Conservation (phyloP, 306 rosid species). For the Castanea crenata region DNA sequence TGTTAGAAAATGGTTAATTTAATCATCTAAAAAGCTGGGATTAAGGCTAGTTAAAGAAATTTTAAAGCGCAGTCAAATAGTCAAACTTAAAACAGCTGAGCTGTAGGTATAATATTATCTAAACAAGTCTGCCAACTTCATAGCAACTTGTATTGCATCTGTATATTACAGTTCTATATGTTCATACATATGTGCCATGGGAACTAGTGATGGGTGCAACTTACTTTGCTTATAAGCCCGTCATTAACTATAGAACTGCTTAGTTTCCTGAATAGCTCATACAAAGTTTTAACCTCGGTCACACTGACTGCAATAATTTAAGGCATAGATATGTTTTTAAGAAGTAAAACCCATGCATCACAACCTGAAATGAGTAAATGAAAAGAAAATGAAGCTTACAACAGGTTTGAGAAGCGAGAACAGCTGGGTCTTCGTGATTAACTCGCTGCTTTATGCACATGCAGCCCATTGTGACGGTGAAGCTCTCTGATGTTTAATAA, state of each 20-base stretch:
- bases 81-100: neutral
- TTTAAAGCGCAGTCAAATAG: neutral
- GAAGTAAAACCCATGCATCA: neutral
- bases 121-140: neutral
- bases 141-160: neutral
- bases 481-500: neutral
- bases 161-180: neutral
- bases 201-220: neutral
- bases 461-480: slow-evolving; percentile 5
- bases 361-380: neutral
- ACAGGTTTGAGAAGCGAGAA: slow-evolving; percentile 51
- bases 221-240: slow-evolving; percentile 55
- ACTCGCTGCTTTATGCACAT: slow-evolving; percentile 36
- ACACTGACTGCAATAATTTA: slow-evolving; percentile 32
- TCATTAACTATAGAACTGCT: slow-evolving; percentile 57
- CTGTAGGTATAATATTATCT: neutral
- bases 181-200: neutral
- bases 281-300: slow-evolving; percentile 42
- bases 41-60: neutral
- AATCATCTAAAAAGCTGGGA: neutral
- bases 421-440: slow-evolving; percentile 31
- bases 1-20: too few relatives aligned
- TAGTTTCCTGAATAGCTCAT: slow-evolving; percentile 50
- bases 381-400: slow-evolving; percentile 31
- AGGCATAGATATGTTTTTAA: neutral